Percentiles rank a stretch among this genome's conserved stretches.
Evolutionary conservation across 2,329 filamentous ascomycete genomes (phyloP).

Genomic region (Fusarium subglutinans): DNA sequence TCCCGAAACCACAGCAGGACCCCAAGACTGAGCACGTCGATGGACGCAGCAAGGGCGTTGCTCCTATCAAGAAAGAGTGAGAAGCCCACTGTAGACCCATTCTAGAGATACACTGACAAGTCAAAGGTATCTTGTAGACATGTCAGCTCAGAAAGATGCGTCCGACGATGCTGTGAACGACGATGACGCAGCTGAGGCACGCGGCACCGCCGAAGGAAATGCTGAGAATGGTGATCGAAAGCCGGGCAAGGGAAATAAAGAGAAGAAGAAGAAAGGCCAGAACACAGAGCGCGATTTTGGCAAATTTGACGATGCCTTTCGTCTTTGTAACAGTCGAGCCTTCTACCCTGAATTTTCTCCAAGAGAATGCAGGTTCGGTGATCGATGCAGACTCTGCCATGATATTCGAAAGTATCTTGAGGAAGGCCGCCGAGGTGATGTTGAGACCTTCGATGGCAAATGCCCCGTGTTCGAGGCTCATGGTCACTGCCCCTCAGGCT

Average conservation of each 20-base stretch:
- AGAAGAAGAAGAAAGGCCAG: conserved; percentile 67
- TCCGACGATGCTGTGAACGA: conserved; percentile 47
- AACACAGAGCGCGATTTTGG: conserved; percentile 87
- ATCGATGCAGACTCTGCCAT: conserved; percentile 83
- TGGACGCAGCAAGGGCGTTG: conserved; percentile 64
- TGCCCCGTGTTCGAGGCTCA: conserved; percentile 84
- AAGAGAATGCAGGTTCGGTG: conserved; percentile 77
- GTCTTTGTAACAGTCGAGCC: conserved; percentile 79
- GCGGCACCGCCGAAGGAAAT: conserved; percentile 48
- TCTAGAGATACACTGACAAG: not conserved
- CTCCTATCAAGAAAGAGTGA: conserved; percentile 78
- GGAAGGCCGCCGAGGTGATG: conserved; percentile 82
- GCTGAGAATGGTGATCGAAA: conserved; percentile 68
- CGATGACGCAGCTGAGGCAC: conserved; percentile 61
- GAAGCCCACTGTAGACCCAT: conserved; percentile 34
- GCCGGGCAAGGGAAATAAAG: conserved; percentile 48
- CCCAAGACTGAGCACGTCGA: conserved; percentile 30
- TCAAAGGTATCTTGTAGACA: conserved; percentile 55
- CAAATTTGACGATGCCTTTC: conserved; percentile 77
- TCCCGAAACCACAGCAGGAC: conserved; percentile 7
- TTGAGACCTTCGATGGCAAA: conserved; percentile 77
- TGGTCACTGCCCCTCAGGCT: conserved; percentile 83
- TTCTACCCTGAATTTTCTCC: conserved; percentile 84
- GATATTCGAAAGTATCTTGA: conserved; percentile 86
- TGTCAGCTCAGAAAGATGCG: conserved; percentile 40